Evolutionary conservation across 1,139 yeast species (phyloP).

Genomic region (Suhomyces taliae): DNA sequence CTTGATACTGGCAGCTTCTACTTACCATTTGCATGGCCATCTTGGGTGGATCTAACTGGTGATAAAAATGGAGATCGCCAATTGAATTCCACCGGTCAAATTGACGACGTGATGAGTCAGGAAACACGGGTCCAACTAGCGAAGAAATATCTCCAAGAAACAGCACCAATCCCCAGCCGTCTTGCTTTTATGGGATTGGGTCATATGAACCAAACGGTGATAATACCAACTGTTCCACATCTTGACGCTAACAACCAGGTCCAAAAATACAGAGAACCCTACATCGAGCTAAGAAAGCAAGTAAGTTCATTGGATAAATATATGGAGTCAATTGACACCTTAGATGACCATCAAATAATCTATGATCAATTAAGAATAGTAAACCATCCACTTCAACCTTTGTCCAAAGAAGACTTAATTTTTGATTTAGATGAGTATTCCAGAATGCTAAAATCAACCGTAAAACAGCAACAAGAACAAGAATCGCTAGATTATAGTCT

Average conservation of each 20-base stretch:
- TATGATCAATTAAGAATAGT: not conserved
- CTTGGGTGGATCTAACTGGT: slow-evolving; percentile 12
- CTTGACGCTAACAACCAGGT: not conserved
- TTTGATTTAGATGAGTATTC: slow-evolving; percentile 9
- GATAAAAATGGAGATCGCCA: not conserved
- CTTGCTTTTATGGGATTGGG: slow-evolving; percentile 18
- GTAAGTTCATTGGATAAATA: not conserved
- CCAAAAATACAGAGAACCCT: not conserved
- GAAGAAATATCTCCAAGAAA: slow-evolving; percentile 12
- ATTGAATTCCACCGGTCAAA: not conserved
- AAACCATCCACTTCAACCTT: not conserved
- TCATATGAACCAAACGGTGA: not conserved
- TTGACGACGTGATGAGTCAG: not conserved
- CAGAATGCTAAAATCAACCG: not conserved
- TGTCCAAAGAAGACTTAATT: slow-evolving; percentile 11
- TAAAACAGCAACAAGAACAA: not conserved
- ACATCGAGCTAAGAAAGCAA: not conserved
- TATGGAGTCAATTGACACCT: not conserved
- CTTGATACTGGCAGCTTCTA: slow-evolving; percentile 7
- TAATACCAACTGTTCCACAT: slow-evolving; percentile 6
- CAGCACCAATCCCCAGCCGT: slow-evolving; percentile 17
- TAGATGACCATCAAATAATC: not conserved
- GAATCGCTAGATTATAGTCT: not conserved
- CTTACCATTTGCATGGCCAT: slow-evolving; percentile 21
- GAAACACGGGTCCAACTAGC: slow-evolving; percentile 9